Evolutionary conservation across 2,329 filamentous ascomycete genomes (phyloP).

Genomic region (Pyricularia pennisetigena): DNA sequence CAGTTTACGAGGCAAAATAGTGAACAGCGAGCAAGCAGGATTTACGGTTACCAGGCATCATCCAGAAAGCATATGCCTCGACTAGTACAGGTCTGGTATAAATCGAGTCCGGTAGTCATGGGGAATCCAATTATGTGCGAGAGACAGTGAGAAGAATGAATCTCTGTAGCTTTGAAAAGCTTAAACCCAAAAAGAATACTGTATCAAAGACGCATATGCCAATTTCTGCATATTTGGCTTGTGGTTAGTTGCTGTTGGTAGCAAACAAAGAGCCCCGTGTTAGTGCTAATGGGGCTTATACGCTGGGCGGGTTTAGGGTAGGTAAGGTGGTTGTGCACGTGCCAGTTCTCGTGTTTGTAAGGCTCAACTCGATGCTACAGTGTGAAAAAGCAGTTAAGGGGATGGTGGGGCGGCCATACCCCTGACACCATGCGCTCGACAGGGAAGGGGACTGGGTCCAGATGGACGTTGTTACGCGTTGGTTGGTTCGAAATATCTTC

Average conservation of each 20-base stretch:
- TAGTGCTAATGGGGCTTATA: neutral
- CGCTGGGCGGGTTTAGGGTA: neutral
- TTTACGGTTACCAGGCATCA: neutral
- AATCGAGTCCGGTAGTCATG: neutral
- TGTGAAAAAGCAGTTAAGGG: neutral
- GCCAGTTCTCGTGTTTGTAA: neutral
- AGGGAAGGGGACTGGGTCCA: neutral
- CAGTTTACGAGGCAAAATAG: neutral
- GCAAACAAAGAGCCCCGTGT: neutral
- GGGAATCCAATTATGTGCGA: neutral
- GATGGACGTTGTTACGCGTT: neutral
- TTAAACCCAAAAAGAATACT: neutral
- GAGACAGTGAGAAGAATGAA: neutral
- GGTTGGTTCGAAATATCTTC: neutral
- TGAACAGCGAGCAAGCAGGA: neutral
- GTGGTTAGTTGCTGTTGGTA: neutral
- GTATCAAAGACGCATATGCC: neutral
- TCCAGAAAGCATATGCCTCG: neutral
- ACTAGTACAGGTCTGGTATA: neutral
- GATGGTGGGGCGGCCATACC: neutral
- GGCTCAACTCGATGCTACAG: neutral
- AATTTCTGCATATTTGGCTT: neutral
- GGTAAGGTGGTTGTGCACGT: neutral
- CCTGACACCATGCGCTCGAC: neutral
- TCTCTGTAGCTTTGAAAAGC: neutral